Conservation (phyloP, 2,329 filamentous ascomycete genomes). For the Beauveria sp. region DNA sequence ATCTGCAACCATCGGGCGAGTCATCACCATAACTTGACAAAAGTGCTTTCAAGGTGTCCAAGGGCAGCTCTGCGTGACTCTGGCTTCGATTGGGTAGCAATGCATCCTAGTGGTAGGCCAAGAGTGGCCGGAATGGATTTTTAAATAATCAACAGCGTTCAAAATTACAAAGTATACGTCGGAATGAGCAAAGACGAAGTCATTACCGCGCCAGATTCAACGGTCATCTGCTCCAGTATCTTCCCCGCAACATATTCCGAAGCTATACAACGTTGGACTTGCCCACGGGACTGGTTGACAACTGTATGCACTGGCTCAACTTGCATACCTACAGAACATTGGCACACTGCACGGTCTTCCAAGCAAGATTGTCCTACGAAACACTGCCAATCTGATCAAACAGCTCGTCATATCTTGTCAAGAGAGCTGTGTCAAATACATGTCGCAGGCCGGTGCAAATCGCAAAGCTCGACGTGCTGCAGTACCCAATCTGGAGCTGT, state of each 20-base stretch:
- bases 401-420: neutral
- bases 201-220: neutral
- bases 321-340: constrained; percentile 43
- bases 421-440: neutral
- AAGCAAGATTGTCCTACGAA: constrained; percentile 50
- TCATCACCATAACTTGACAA: no score
- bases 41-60: no score
- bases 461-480: neutral
- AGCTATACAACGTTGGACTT: constrained; percentile 33
- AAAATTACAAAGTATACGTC: constrained; percentile 39
- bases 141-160: constrained; percentile 20
- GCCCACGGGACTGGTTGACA: constrained; percentile 39
- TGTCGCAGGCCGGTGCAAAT: neutral
- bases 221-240: neutral
- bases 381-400: constrained; percentile 24
- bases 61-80: no score
- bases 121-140: constrained; percentile 45
- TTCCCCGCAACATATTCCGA: constrained; percentile 20
- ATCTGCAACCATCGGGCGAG: no score
- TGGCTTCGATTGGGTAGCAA: no score
- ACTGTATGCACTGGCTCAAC: constrained; percentile 55
- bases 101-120: no score
- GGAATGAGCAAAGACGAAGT: constrained; percentile 32
- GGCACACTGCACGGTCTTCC: constrained; percentile 53
- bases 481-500: neutral